These are phyloP conservation scores for Nigrospora sphaerica DNA, from an alignment of 2,329 filamentous ascomycete species.

Conservation along the genomic window DNA sequence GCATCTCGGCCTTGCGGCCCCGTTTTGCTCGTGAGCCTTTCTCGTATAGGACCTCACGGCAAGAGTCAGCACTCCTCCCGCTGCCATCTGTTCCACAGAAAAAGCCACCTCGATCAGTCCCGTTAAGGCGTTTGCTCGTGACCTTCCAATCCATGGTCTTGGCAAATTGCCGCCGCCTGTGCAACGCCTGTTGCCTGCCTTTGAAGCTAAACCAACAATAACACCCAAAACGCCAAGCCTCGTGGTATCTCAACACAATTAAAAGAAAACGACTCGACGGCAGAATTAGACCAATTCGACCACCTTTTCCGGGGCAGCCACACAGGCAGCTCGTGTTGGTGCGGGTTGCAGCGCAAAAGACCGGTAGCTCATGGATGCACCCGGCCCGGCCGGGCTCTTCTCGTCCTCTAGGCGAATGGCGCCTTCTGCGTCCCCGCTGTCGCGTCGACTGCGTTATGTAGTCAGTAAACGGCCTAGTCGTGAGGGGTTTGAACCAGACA, in stretches of 20 bases:
- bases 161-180: too few species aligned
- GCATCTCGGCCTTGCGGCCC: too few species aligned
- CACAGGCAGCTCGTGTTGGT: not conserved
- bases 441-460: slow-evolving; percentile 8
- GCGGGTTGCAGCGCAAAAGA: not conserved
- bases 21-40: too few species aligned
- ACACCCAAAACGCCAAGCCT: not conserved
- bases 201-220: not conserved
- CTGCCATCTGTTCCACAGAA: too few species aligned
- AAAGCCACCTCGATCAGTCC: too few species aligned
- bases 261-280: not conserved
- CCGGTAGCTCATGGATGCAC: not conserved
- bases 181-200: too few species aligned
- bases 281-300: not conserved
- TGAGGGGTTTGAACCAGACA: not conserved
- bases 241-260: slow-evolving; percentile 1
- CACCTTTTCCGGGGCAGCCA: not conserved
- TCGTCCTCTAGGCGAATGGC: slow-evolving; percentile 15
- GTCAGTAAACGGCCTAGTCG: slow-evolving; percentile 4
- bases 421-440: slow-evolving; percentile 8
- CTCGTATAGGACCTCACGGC: too few species aligned
- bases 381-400: not conserved
- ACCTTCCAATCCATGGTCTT: too few species aligned
- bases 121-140: too few species aligned
- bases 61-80: too few species aligned